Evolutionary conservation across 176 grass and related monocot species (phyloP).

Genomic region (Alloteropsis semialata): DNA sequence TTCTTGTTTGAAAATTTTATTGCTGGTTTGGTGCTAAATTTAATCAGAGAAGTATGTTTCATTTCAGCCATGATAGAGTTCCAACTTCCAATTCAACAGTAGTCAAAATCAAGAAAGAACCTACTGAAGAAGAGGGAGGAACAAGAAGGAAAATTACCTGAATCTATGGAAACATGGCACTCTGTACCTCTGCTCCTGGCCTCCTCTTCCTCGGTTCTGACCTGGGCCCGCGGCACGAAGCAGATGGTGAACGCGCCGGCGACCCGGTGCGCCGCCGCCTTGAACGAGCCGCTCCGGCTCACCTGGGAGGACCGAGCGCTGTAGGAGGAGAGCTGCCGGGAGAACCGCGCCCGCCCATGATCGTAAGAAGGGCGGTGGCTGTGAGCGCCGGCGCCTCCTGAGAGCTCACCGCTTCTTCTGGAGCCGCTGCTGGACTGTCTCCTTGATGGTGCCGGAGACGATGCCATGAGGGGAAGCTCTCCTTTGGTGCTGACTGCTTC

Average conservation of each 20-base stretch:
- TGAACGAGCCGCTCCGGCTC: constrained; percentile 38
- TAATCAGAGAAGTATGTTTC: background rate
- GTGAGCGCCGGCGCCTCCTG: background rate
- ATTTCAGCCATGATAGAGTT: background rate
- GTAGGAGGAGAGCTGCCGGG: constrained; percentile 32
- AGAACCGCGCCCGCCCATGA: background rate
- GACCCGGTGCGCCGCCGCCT: constrained; percentile 20
- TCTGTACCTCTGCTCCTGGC: constrained; percentile 10
- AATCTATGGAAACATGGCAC: constrained; percentile 28
- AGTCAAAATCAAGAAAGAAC: background rate
- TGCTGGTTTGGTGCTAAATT: background rate
- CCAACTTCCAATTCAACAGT: background rate
- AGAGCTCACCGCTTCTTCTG: constrained; percentile 3
- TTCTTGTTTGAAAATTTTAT: background rate
- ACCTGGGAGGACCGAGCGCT: constrained; percentile 27
- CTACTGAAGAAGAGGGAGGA: background rate
- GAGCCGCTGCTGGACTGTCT: constrained; percentile 22
- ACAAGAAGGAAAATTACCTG: constrained; percentile 1
- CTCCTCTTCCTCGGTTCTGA: background rate
- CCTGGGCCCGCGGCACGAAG: constrained; percentile 30
- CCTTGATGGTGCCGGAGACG: background rate
- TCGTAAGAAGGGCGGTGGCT: background rate
- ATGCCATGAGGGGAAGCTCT: constrained; percentile 12
- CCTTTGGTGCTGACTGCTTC: background rate
- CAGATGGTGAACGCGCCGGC: constrained; percentile 34